Evolutionary conservation across 164 flowering plant genomes (phyloP).

Genomic region (Chimonanthus praecox): DNA sequence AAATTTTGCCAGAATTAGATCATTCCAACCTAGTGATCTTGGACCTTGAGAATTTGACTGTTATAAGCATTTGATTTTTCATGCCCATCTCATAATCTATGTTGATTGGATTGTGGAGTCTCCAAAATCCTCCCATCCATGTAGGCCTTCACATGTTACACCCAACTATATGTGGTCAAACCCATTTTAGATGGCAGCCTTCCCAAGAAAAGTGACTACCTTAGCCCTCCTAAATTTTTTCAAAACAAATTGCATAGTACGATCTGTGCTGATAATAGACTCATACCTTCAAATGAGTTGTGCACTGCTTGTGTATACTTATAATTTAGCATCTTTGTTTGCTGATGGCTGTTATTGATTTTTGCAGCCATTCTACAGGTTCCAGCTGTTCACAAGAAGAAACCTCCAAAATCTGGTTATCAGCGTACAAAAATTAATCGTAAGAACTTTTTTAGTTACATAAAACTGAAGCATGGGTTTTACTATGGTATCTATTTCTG

Average conservation of each 20-base stretch:
- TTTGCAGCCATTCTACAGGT: conserved; percentile 86
- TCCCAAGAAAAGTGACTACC: no score
- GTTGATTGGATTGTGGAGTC: no score
- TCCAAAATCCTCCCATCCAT: no score
- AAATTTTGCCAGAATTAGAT: no score
- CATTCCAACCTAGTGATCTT: no score
- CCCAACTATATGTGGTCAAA: no score
- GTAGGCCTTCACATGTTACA: no score
- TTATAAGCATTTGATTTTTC: no score
- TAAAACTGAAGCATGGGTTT: neutral
- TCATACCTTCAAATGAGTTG: neutral
- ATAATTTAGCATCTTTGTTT: neutral
- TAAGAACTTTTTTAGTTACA: conserved; percentile 32
- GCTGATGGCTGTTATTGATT: conserved; percentile 3
- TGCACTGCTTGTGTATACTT: neutral
- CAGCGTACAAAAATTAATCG: conserved; percentile 72
- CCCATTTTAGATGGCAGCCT: no score
- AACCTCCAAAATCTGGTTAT: conserved; percentile 77
- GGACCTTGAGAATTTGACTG: no score
- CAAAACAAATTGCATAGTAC: neutral
- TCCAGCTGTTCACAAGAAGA: conserved; percentile 71
- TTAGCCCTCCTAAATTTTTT: no score
- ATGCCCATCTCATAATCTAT: no score
- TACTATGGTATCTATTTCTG: neutral
- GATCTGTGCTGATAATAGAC: neutral